Conservation (phyloP, 2,329 filamentous ascomycete species). For the Epichloe glyceriae region DNA sequence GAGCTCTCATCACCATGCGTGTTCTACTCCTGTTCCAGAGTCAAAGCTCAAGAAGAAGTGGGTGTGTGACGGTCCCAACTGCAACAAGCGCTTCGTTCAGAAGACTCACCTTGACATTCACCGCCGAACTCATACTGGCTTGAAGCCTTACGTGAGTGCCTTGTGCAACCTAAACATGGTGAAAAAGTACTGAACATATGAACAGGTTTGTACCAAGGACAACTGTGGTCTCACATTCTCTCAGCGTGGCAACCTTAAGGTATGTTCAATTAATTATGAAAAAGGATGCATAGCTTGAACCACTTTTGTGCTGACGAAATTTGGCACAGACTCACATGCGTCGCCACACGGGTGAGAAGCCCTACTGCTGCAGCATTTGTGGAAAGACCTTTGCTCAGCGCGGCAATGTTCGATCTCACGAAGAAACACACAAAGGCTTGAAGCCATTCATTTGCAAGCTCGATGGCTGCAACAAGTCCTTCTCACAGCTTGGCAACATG, state of each 20-base stretch:
- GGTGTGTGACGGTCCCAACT: conserved; percentile 59
- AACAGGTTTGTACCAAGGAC: conserved; percentile 53
- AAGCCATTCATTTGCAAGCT: conserved; percentile 75
- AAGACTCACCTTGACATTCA: conserved; percentile 93
- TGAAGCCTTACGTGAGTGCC: conserved; percentile 69
- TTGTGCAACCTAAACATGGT: background rate
- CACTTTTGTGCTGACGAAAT: background rate
- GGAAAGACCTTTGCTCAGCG: conserved; percentile 74
- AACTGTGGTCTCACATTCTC: conserved; percentile 72
- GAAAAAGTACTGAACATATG: background rate
- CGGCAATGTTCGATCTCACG: conserved; percentile 74
- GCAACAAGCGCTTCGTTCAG: conserved; percentile 73
- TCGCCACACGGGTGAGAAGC: conserved; percentile 76
- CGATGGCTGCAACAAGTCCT: conserved; percentile 74
- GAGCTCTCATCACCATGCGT: conserved; percentile 19
- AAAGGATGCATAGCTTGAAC: background rate
- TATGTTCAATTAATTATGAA: conserved; percentile 24
- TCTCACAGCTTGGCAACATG: conserved; percentile 82
- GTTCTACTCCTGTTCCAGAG: conserved; percentile 13
- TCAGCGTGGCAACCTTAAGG: conserved; percentile 82
- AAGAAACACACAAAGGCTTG: conserved; percentile 62
- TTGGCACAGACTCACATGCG: conserved; percentile 61
- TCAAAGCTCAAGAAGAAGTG: conserved; percentile 45
- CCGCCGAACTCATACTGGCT: conserved; percentile 73
- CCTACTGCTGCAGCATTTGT: conserved; percentile 68